Evolutionary conservation across 257 asterid genomes (phyloP).

Genomic region (Gentiana macrophylla): DNA sequence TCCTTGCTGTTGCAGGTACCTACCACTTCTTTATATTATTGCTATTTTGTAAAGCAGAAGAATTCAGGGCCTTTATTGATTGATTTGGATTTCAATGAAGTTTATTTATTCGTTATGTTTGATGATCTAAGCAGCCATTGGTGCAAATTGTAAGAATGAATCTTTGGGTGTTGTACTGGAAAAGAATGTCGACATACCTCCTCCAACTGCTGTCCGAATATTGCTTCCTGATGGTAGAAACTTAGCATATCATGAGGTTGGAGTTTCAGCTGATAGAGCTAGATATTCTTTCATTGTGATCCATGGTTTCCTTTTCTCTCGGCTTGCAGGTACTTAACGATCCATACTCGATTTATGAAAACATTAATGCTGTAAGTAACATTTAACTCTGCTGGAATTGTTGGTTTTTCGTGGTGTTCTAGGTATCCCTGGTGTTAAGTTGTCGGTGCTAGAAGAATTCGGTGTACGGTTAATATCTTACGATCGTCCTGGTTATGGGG

Average conservation of each 20-base stretch:
- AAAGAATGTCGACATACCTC: conserved; percentile 51
- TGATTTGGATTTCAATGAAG: background rate
- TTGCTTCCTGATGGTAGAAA: conserved; percentile 72
- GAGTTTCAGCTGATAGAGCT: conserved; percentile 64
- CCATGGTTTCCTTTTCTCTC: conserved; percentile 70
- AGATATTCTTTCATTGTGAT: conserved; percentile 46
- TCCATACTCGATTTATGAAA: too few species aligned
- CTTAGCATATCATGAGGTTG: conserved; percentile 63
- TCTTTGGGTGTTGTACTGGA: conserved; percentile 18
- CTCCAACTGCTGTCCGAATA: conserved; percentile 55
- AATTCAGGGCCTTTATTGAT: too few species aligned
- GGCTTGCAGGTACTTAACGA: conserved; percentile 48
- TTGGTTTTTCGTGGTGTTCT: conserved; percentile 9
- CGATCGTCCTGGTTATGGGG: conserved; percentile 96
- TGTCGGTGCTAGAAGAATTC: conserved; percentile 56
- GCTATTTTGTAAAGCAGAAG: too few species aligned
- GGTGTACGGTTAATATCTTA: conserved; percentile 71
- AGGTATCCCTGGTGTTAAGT: conserved; percentile 62
- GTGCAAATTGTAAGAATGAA: conserved; percentile 26
- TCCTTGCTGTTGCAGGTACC: conserved; percentile 65
- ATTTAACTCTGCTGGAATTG: background rate
- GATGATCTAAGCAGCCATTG: conserved; percentile 34
- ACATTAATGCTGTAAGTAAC: too few species aligned
- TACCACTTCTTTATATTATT: background rate
- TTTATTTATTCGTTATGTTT: background rate